Evolutionary conservation across 108 stramenopile genomes (phyloP).

Genomic region (Stephanodiscus minutulus): DNA sequence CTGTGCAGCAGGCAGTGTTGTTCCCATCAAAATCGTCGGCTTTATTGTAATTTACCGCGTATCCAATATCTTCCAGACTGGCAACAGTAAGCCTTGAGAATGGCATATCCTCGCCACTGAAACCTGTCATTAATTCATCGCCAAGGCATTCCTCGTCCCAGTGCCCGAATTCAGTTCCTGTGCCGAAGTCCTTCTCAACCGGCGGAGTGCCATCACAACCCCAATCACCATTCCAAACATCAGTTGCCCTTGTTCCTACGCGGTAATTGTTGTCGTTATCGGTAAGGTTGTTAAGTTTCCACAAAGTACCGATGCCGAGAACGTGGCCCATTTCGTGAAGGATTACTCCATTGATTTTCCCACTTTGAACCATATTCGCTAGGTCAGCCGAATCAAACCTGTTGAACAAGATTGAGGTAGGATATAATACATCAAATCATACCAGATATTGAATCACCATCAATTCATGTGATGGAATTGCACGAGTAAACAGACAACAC

Average conservation of each 20-base stretch:
- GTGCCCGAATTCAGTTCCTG: constrained; percentile 34
- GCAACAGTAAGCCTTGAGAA: constrained; percentile 41
- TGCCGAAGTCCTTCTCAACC: constrained; percentile 32
- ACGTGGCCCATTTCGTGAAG: constrained; percentile 60
- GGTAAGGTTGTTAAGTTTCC: constrained; percentile 21
- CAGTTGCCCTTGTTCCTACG: not conserved
- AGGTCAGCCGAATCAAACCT: constrained; percentile 28
- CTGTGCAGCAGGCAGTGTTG: constrained; percentile 1
- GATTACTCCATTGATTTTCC: constrained; percentile 16
- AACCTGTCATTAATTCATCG: constrained; percentile 51
- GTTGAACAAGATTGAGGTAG: not conserved
- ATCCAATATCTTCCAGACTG: constrained; percentile 41
- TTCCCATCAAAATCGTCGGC: constrained; percentile 27
- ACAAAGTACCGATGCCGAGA: constrained; percentile 46
- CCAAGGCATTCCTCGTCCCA: constrained; percentile 46
- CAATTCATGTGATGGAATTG: not conserved
- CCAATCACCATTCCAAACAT: constrained; percentile 18
- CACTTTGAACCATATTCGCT: constrained; percentile 1
- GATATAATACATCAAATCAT: not conserved
- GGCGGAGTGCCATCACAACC: constrained; percentile 17
- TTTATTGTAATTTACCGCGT: constrained; percentile 18
- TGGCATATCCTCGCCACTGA: not conserved
- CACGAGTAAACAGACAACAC: not conserved
- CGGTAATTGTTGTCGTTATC: not conserved
- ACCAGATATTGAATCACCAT: constrained; percentile 8